These are phyloP conservation scores for Exophiala aquamarina DNA, from an alignment of 2,329 filamentous ascomycete genomes.

Conservation along the genomic window DNA sequence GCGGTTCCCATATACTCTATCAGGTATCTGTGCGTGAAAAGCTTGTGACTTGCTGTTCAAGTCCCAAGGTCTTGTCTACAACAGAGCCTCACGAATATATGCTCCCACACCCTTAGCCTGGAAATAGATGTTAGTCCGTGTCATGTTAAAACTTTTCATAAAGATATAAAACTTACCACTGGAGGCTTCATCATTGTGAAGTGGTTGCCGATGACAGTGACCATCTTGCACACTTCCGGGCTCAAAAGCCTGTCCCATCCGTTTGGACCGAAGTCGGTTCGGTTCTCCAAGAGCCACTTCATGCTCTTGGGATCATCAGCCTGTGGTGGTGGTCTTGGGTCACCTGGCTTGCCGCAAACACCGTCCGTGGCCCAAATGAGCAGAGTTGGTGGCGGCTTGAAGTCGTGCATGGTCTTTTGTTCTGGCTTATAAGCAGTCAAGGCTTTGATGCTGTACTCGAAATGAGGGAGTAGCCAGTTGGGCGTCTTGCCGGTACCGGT, in stretches of 20 bases:
- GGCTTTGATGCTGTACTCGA: conserved; percentile 49
- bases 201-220: conserved; percentile 38
- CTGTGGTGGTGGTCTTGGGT: conserved; percentile 40
- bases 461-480: conserved; percentile 53
- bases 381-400: conserved; percentile 42
- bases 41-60: neutral
- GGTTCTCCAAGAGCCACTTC: conserved; percentile 50
- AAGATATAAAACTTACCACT: conserved; percentile 25
- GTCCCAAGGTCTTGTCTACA: conserved; percentile 6
- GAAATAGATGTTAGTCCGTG: conserved; percentile 12
- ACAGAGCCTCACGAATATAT: conserved; percentile 28
- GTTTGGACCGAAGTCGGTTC: conserved; percentile 48
- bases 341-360: conserved; percentile 44
- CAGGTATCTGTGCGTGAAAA: conserved; percentile 16
- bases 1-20: conserved; percentile 14
- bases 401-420: conserved; percentile 28
- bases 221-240: conserved; percentile 34
- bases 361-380: conserved; percentile 51
- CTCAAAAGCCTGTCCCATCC: conserved; percentile 49
- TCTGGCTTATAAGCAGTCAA: conserved; percentile 45
- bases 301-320: conserved; percentile 48
- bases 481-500: conserved; percentile 45
- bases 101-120: conserved; percentile 29
- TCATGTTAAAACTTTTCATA: neutral
- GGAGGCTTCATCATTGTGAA: conserved; percentile 42